Percentiles rank a stretch among this genome's conserved stretches.
These are phyloP conservation scores for Apiotrichum brassicae DNA, from an alignment of 1,284 basidiomycete species.

Conservation along the genomic window DNA sequence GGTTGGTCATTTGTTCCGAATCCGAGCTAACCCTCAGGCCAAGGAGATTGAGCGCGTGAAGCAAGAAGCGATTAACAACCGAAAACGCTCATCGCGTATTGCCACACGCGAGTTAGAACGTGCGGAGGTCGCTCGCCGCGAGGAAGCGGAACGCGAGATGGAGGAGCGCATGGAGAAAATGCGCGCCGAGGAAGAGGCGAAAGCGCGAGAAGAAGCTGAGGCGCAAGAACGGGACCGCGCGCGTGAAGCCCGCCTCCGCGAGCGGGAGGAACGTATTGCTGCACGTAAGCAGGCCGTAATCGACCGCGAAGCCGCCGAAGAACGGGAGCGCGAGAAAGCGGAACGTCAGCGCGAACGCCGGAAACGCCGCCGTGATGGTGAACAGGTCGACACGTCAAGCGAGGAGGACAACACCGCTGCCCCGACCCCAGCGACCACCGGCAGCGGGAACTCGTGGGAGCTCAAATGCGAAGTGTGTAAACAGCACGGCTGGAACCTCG, in stretches of 20 bases:
- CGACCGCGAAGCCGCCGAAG: conserved; percentile 38
- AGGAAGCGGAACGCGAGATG: conserved; percentile 45
- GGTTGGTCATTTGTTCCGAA: conserved; percentile 21
- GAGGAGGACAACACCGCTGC: conserved; percentile 10
- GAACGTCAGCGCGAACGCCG: conserved; percentile 40
- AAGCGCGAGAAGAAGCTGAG: conserved; percentile 36
- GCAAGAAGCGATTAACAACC: conserved; percentile 48
- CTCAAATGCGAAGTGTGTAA: conserved; percentile 51
- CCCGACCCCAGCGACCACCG: not conserved
- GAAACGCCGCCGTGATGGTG: conserved; percentile 33
- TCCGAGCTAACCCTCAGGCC: conserved; percentile 8
- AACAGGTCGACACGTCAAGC: conserved; percentile 15
- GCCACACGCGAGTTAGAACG: conserved; percentile 50
- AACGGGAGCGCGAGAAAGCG: conserved; percentile 34
- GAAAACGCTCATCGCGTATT: conserved; percentile 52
- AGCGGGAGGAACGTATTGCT: conserved; percentile 45
- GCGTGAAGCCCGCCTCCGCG: conserved; percentile 45
- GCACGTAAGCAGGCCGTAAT: conserved; percentile 46
- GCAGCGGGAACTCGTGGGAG: conserved; percentile 42
- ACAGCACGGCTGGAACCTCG: conserved; percentile 48
- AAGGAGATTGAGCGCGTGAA: conserved; percentile 45
- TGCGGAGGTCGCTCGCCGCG: conserved; percentile 47
- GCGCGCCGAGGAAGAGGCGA: conserved; percentile 39
- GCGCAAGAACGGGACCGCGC: conserved; percentile 41
- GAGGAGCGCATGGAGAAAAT: conserved; percentile 48